Evolutionary conservation across 371 early-diverging fungal genomes (phyloP), one percentile per base, ranked within the genome.

Genomic region (Coemansia sp.): DNA sequence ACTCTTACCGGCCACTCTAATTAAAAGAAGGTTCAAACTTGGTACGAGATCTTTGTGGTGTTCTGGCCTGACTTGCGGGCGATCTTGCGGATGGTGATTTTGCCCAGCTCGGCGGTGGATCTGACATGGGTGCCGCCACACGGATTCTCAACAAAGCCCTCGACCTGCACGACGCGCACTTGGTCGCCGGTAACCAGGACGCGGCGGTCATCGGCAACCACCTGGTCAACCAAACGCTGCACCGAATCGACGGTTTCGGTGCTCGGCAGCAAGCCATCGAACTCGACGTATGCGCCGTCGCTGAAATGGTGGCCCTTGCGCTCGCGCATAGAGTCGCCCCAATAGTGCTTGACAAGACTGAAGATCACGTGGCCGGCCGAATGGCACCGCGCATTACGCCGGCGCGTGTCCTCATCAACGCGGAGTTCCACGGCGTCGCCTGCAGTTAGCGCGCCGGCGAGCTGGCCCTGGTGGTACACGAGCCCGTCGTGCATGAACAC

Each of bases 231-330:
- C 20, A 16, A 10, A 2, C 11, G 8, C 55, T 65, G 55, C 45
- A 65, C 45, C 11, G 11, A 12, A 4, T 55, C 55, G n/a, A 38
- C 40, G 26, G 34, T 26, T 14, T 55, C 42, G 6, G 11, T 14
- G 0, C 26, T 50, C 1, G 66, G 60, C 59, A 65, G 55, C 38
- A 65, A 12, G 5, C 66, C 59, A 3, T 53, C 16, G 40, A 65
- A 59, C 49, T 65, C 65, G 9, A 65, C 66, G 35, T 65, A 65
- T 14, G 66, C 66, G 20, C 66, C 66, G 26, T 65, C 66, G 26
- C 51, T 55, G 26, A 59, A 65, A 26, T 65, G 66, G 26, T 59
- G 66, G 54, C 65, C 65, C 49, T 65, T 65, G 12, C 43, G 49
- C 54, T 65, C 65, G 34, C 12, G 9, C 65, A 65, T 65, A 3